A percentile compares a stretch with the other conserved stretches of the same genome.
Conservation (phyloP, 2,329 filamentous ascomycete genomes). For the Beauveria pseudobassiana region DNA sequence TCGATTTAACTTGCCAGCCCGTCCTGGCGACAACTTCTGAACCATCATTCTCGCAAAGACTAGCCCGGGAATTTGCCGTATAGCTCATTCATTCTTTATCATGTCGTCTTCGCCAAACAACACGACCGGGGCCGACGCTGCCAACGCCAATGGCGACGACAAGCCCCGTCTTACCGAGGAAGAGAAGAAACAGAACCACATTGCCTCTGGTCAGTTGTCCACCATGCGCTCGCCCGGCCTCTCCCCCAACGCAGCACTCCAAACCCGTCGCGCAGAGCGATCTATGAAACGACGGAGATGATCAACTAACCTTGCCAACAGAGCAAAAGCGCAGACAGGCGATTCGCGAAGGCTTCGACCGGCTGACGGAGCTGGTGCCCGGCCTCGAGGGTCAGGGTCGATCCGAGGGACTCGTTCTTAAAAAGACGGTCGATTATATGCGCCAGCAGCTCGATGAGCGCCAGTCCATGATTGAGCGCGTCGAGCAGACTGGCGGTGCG, state of each 20-base stretch:
- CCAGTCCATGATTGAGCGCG: conserved; percentile 46
- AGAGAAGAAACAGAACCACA: conserved; percentile 50
- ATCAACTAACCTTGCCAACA: conserved; percentile 14
- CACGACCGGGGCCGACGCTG: conserved; percentile 19
- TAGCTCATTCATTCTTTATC: not conserved
- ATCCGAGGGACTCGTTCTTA: conserved; percentile 78
- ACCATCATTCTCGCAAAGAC: not conserved
- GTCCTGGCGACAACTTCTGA: not conserved
- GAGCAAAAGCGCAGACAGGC: conserved; percentile 45
- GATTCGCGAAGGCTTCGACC: conserved; percentile 78
- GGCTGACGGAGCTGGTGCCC: conserved; percentile 71
- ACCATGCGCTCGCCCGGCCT: conserved; percentile 6
- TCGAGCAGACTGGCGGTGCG: conserved; percentile 51
- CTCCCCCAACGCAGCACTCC: not conserved
- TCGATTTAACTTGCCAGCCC: conserved; percentile 5
- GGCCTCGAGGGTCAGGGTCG: conserved; percentile 76
- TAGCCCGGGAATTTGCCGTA: not conserved
- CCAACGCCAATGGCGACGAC: conserved; percentile 28
- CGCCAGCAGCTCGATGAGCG: conserved; percentile 52
- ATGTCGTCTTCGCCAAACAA: conserved; percentile 24
- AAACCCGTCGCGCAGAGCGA: not conserved
- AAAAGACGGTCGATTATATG: conserved; percentile 61
- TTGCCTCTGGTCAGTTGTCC: conserved; percentile 38
- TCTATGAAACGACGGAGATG: not conserved
- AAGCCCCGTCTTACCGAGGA: conserved; percentile 45